Evolutionary conservation across 73 alveolate genomes (phyloP).

Genomic region (Paramecium caudatum): DNA sequence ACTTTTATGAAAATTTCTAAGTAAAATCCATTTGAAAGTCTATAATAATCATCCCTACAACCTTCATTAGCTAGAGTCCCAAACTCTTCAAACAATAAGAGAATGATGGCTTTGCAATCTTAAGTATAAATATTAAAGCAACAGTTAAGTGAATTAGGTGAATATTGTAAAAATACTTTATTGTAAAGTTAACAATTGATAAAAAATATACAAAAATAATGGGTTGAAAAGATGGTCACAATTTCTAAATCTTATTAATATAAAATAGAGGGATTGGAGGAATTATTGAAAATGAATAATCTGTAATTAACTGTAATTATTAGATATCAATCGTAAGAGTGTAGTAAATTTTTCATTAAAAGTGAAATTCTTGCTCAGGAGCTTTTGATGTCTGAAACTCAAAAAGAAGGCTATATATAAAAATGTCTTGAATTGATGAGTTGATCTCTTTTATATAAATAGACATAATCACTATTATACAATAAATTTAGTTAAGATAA

Average conservation of each 20-base stretch:
- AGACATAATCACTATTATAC: too few species aligned
- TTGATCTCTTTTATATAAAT: too few species aligned
- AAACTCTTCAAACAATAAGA: not conserved
- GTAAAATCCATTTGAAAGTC: not conserved
- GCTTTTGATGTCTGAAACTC: not conserved
- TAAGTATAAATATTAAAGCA: not conserved
- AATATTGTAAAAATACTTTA: not conserved
- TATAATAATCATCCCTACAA: not conserved
- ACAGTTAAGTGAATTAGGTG: not conserved
- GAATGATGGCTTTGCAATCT: not conserved
- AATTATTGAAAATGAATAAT: not conserved
- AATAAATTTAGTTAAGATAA: not conserved
- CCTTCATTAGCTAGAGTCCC: not conserved
- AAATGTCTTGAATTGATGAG: conserved; percentile 28
- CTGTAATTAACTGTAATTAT: not conserved
- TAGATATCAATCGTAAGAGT: not conserved
- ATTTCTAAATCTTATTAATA: not conserved
- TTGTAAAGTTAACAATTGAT: not conserved
- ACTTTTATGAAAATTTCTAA: not conserved
- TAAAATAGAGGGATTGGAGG: not conserved
- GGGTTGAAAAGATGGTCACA: not conserved
- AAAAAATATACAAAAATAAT: not conserved
- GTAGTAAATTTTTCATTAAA: not conserved
- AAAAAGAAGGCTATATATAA: conserved; percentile 15
- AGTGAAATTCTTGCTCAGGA: conserved; percentile 14